Evolutionary conservation across 192 early-diverging fungal genomes (phyloP), one percentile per base, ranked within the genome.

Genomic region (Chytriomyces sp.): DNA sequence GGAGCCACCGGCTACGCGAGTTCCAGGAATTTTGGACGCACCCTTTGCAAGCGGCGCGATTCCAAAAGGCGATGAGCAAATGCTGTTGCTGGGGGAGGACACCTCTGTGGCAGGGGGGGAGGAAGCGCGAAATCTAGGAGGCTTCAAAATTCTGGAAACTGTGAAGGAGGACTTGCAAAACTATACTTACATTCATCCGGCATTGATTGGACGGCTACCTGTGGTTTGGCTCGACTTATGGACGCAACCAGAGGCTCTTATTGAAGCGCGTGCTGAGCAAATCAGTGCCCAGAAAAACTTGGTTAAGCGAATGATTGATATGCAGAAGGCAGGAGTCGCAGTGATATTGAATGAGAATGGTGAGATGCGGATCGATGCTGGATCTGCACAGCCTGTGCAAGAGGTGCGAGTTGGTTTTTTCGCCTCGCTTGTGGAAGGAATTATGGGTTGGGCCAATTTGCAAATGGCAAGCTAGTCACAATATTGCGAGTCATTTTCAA

Each of bases 161-260:
- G 59, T 6, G 28, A 71, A 64, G 47, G 84, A 86, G 53, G 86
- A 88, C 69, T 61, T 82, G 43, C 82, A 83, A 53, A 23, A 87
- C 7, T 81, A 83, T 68, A 83, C 86, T 6, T 88, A 85, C 64
- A 67, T 86, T 70, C 86, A 86, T 74, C 86, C 86, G 11, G 86
- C 86, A 10, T 78, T 86, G 63, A 84, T 88, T 67, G 86, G 86
- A 1, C 71, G 82, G 20, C 71, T 88, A 7, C 86, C 86, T 7
- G 72, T 88, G 0, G 76, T 82, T 7, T 88, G 86, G 86, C 70
- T 87, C 8, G 28, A 68, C 18, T 16, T 50, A 23, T 48, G 57
- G 43, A 13, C 23, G 7, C 83, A 82, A 49, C 81, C 85, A n/a
- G 71, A 69, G 45, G 67, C 64, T 8, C 61, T 83, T 20, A 23